Evolutionary conservation across 2,329 filamentous ascomycete genomes (phyloP).

Genomic region (Trichophyton schoenleinii): DNA sequence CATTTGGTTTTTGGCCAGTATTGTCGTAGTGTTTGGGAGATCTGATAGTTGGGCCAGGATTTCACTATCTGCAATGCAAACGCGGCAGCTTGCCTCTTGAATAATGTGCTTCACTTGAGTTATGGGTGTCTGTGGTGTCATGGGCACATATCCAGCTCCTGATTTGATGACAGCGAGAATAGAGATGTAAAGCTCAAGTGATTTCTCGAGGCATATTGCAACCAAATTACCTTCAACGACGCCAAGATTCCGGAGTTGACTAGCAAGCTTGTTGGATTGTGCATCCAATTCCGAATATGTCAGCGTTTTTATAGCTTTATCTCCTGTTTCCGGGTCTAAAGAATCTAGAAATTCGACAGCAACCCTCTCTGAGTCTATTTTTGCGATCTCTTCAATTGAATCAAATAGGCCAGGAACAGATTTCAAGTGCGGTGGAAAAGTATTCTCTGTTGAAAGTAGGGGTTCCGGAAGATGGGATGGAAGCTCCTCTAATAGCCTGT

Average conservation of each 20-base stretch:
- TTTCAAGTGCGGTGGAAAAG: slow-evolving; percentile 22
- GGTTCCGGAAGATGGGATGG: slow-evolving; percentile 18
- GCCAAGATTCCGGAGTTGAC: slow-evolving; percentile 39
- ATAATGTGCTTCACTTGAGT: slow-evolving; percentile 52
- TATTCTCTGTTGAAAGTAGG: slow-evolving; percentile 41
- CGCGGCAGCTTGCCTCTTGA: slow-evolving; percentile 42
- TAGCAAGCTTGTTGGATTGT: slow-evolving; percentile 52
- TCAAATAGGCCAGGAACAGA: slow-evolving; percentile 36
- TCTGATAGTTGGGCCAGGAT: slow-evolving; percentile 3
- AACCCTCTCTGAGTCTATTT: slow-evolving; percentile 37
- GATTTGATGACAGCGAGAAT: slow-evolving; percentile 64
- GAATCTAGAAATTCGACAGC: slow-evolving; percentile 54
- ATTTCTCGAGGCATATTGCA: slow-evolving; percentile 70
- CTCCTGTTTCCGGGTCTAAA: slow-evolving; percentile 27
- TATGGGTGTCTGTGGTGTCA: slow-evolving; percentile 57
- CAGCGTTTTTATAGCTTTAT: slow-evolving; percentile 32
- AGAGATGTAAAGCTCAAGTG: slow-evolving; percentile 54
- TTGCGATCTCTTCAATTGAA: slow-evolving; percentile 44
- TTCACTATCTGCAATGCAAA: slow-evolving; percentile 31
- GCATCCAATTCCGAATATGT: slow-evolving; percentile 55
- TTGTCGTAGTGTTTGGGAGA: background rate
- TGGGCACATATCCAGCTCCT: slow-evolving; percentile 67
- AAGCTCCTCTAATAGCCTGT: slow-evolving; percentile 25
- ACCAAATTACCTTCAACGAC: slow-evolving; percentile 46
- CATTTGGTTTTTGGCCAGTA: background rate